These are phyloP conservation scores for Pythium myriotylum DNA, from an alignment of 352 stramenopile species.

Conservation along the genomic window DNA sequence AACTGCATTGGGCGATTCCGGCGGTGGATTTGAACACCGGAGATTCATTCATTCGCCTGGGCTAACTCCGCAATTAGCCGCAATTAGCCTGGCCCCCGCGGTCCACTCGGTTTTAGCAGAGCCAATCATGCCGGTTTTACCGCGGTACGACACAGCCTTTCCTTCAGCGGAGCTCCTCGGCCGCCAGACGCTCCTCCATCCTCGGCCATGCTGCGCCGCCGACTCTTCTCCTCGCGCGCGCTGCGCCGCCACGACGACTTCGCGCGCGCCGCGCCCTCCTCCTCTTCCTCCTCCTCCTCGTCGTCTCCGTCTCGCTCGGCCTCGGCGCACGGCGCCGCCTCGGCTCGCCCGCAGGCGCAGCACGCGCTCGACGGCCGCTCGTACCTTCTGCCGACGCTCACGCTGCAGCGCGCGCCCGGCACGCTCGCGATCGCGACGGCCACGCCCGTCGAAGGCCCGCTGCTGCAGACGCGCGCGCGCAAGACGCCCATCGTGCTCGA, in stretches of 20 bases:
- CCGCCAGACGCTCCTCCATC: neutral
- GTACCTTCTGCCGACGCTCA: constrained; percentile 76
- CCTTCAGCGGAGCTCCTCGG: too few relatives aligned
- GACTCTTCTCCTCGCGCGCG: constrained; percentile 68
- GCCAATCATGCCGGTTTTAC: too few relatives aligned
- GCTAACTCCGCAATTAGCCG: too few relatives aligned
- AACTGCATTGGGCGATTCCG: too few relatives aligned
- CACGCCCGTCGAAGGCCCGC: constrained; percentile 32
- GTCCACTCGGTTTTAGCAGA: neutral
- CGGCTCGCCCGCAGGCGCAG: constrained; percentile 23
- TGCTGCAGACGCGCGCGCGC: constrained; percentile 46
- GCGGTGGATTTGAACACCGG: too few relatives aligned
- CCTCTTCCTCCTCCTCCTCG: constrained; percentile 28
- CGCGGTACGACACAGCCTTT: too few relatives aligned
- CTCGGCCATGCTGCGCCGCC: constrained; percentile 23
- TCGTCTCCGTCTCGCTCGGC: constrained; percentile 34
- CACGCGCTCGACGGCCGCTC: constrained; percentile 63
- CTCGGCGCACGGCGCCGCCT: neutral
- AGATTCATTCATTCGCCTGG: too few relatives aligned
- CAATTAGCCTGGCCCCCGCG: neutral
- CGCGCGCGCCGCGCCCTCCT: constrained; percentile 13
- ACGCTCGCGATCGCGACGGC: constrained; percentile 19
- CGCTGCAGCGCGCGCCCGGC: constrained; percentile 39
- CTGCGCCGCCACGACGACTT: constrained; percentile 47
- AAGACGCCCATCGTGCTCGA: constrained; percentile 73